Conservation (phyloP, 2,329 filamentous ascomycete genomes). For the Penicillium sp. region DNA sequence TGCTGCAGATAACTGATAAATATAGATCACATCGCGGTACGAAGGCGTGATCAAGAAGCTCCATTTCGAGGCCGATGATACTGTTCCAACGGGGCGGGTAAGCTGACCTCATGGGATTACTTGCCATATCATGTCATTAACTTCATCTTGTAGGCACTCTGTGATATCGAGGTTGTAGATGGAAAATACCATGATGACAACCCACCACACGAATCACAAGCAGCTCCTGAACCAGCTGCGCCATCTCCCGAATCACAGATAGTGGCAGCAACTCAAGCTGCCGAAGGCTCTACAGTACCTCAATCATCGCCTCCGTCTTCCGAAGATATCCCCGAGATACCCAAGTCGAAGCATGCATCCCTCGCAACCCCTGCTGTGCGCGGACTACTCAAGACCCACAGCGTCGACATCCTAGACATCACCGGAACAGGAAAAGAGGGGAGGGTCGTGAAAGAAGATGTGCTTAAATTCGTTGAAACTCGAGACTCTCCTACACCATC, state of each 20-base stretch:
- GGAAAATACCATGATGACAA: constrained; percentile 65
- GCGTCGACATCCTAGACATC: constrained; percentile 75
- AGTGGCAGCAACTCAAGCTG: constrained; percentile 10
- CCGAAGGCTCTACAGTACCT: constrained; percentile 13
- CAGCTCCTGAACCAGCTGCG: constrained; percentile 30
- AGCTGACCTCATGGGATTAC: neutral
- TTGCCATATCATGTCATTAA: constrained; percentile 10
- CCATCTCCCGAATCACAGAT: constrained; percentile 14
- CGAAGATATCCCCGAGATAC: constrained; percentile 8
- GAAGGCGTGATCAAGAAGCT: constrained; percentile 94
- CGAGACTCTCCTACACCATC: constrained; percentile 45
- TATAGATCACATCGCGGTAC: constrained; percentile 93
- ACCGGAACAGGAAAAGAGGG: constrained; percentile 87
- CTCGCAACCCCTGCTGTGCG: constrained; percentile 91
- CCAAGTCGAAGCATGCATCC: constrained; percentile 63
- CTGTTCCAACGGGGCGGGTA: constrained; percentile 84
- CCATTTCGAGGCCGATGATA: constrained; percentile 92
- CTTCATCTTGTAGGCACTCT: constrained; percentile 63
- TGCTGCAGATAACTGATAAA: constrained; percentile 28
- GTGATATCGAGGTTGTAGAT: constrained; percentile 91
- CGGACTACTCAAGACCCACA: constrained; percentile 77
- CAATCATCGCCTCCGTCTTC: constrained; percentile 5
- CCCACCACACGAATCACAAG: constrained; percentile 25
- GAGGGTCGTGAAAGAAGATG: constrained; percentile 88
- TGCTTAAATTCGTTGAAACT: constrained; percentile 63